These are phyloP conservation scores for Blastocystis sp. DNA, from an alignment of 352 stramenopile species.

Conservation along the genomic window DNA sequence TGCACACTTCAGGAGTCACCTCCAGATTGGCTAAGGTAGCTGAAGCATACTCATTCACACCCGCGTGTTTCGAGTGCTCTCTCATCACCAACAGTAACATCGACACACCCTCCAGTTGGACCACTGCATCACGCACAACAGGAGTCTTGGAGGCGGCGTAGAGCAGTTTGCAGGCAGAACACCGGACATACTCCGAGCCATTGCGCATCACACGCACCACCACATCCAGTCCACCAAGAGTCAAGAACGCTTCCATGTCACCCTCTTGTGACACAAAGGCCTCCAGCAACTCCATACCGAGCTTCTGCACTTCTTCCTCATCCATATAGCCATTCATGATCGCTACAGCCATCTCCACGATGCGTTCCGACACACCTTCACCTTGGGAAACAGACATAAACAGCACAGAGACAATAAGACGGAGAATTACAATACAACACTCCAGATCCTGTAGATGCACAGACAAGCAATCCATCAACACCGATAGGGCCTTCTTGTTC, in stretches of 20 bases:
- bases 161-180: conserved; percentile 44
- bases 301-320: conserved; percentile 44
- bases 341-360: conserved; percentile 45
- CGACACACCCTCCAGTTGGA: conserved; percentile 54
- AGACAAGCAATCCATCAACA: conserved; percentile 57
- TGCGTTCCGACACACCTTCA: conserved; percentile 47
- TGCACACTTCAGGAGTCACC: conserved; percentile 21
- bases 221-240: conserved; percentile 49
- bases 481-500: conserved; percentile 46
- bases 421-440: background rate
- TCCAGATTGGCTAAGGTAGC: conserved; percentile 23
- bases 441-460: conserved; percentile 47
- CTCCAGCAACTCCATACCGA: conserved; percentile 61
- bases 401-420: conserved; percentile 13
- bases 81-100: conserved; percentile 60
- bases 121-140: conserved; percentile 32
- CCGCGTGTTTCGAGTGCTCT: conserved; percentile 24
- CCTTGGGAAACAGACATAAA: conserved; percentile 44
- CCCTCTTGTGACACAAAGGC: conserved; percentile 42
- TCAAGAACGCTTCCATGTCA: conserved; percentile 59
- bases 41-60: conserved; percentile 15
- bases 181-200: conserved; percentile 33
- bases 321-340: conserved; percentile 63
- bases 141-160: conserved; percentile 15
- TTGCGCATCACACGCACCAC: conserved; percentile 38